These are phyloP conservation scores for Chaetothyriales sp. DNA, from an alignment of 2,329 filamentous ascomycete genomes.

Conservation along the genomic window DNA sequence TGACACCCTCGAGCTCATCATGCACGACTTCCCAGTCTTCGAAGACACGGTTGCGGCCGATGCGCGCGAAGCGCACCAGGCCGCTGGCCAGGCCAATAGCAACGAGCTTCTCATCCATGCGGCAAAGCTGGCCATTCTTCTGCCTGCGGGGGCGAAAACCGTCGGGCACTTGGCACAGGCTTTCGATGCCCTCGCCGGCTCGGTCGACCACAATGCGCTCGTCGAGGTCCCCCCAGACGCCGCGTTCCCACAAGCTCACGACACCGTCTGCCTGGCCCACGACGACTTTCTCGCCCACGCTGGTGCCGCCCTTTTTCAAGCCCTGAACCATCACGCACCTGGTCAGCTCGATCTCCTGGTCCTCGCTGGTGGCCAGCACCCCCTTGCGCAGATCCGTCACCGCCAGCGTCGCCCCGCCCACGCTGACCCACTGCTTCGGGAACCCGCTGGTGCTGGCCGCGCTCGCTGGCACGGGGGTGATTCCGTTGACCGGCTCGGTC, in stretches of 20 bases:
- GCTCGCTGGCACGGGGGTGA: constrained; percentile 68
- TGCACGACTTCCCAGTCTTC: constrained; percentile 47
- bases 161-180: constrained; percentile 56
- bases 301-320: constrained; percentile 48
- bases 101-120: constrained; percentile 39
- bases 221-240: constrained; percentile 88
- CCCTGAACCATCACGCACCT: constrained; percentile 65
- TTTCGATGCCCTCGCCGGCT: constrained; percentile 66
- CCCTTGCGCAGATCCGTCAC: constrained; percentile 79
- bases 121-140: constrained; percentile 41
- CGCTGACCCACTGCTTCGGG: constrained; percentile 88
- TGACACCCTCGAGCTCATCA: constrained; percentile 75
- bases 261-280: constrained; percentile 69
- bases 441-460: constrained; percentile 72
- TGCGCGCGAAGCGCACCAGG: constrained; percentile 57
- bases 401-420: constrained; percentile 77
- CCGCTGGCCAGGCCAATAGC: constrained; percentile 74
- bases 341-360: constrained; percentile 89
- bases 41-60: constrained; percentile 58
- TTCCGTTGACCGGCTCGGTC: constrained; percentile 78
- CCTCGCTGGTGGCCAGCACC: constrained; percentile 75
- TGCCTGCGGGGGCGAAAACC: constrained; percentile 45
- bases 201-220: constrained; percentile 66
- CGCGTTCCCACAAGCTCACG: constrained; percentile 83
- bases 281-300: constrained; percentile 59